Evolutionary conservation across 2,329 filamentous ascomycete genomes (phyloP).

Genomic region (Cladophialophora psammophila): DNA sequence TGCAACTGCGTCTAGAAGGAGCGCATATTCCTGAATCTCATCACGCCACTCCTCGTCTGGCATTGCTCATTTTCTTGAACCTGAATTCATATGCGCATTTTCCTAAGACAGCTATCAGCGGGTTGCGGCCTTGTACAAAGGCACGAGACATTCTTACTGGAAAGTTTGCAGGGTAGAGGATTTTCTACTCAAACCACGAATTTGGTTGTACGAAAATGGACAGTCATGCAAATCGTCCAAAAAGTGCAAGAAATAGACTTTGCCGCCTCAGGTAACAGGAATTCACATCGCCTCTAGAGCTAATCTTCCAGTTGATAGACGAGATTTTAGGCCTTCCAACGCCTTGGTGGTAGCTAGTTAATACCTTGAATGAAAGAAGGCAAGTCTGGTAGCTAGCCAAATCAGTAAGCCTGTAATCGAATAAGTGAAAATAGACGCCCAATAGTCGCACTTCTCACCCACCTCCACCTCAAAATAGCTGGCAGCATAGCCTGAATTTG

Average conservation of each 20-base stretch:
- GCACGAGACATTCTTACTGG: background rate
- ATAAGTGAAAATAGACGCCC: background rate
- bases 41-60: conserved; percentile 24
- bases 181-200: no score
- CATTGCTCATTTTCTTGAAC: conserved; percentile 14
- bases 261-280: no score
- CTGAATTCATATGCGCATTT: background rate
- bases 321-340: no score
- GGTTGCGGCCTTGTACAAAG: background rate
- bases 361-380: background rate
- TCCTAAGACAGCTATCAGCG: background rate
- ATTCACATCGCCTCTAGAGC: no score
- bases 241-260: no score
- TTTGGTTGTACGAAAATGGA: no score
- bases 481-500: background rate
- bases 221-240: no score
- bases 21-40: conserved; percentile 22
- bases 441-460: background rate
- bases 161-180: no score
- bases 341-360: background rate
- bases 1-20: conserved; percentile 18
- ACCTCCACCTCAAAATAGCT: background rate
- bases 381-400: background rate
- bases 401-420: background rate
- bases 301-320: no score